Evolutionary conservation across 2,329 filamentous ascomycete genomes (phyloP), one percentile per base, ranked within the genome.

Genomic region (Zelopaecilomyces penicillatus): DNA sequence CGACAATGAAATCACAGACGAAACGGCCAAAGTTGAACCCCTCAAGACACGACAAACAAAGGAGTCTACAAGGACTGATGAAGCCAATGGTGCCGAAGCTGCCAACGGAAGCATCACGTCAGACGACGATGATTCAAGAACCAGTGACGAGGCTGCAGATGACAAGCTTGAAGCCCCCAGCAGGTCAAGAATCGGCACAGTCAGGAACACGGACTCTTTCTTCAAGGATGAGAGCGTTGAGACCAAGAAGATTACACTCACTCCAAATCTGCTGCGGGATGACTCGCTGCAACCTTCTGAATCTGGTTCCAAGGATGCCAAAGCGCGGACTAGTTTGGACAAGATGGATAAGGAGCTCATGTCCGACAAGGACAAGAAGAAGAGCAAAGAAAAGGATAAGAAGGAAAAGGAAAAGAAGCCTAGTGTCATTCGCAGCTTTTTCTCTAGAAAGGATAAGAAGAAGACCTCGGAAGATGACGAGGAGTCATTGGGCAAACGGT

Each of bases 171-270:
- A 76, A 36, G 68, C 68, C 2, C 66, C 69, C 2, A 75, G 74
- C 60, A 79, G 83, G 59, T 89, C 87, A 32, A 80, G 84, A 51
- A 94, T 95, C 55, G 89, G 89, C 36, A 91, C 86, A 26, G 77
- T 95, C 37, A 80, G 91, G 51, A 94, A 94, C 60, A 91, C 88
- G 4, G 91, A 97, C 65, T 95, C 91, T 1, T 96, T 97, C 72
- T 96, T 96, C 73, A 95, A 89, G 64, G 93, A 97, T 58, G 91
- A 98, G 58, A 88, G 80, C 30, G 85, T 88, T 33, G 93, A 97
- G 65, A 96, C 93, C 3, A 89, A 94, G 65, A 97, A 97, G 69
- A 97, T 98, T 54, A 95, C 90, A 0, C 76, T 98, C 37, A 98
- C 93, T 4, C 93, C 93, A 2, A 95, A 95, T 54, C 68, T 98